A percentile compares a stretch with the other conserved stretches of the same genome.
Conservation (phyloP, 805 yeast species). For the Ogataea trehalophila region DNA sequence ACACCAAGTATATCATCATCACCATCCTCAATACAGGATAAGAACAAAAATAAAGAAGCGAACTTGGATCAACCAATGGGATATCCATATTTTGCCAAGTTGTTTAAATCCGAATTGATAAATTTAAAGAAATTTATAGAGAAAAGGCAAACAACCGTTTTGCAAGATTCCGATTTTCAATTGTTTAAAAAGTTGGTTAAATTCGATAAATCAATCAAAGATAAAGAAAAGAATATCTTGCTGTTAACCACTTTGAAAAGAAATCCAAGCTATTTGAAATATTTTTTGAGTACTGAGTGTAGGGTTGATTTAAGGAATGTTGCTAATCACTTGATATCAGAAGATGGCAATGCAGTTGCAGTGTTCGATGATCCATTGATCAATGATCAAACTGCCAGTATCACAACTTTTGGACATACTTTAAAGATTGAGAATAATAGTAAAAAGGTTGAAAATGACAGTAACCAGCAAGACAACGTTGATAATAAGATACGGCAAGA, state of each 20-base stretch:
- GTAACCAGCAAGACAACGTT: not conserved
- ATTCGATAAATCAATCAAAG: conserved; percentile 3
- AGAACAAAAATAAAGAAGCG: not conserved
- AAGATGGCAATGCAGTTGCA: not conserved
- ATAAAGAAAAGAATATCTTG: conserved; percentile 10
- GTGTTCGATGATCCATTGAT: not conserved
- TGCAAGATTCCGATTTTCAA: not conserved
- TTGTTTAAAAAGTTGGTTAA: conserved; percentile 10
- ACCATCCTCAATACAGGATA: not conserved
- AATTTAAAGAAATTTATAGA: conserved; percentile 7
- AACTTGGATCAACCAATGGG: conserved; percentile 16
- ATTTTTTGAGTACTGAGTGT: conserved; percentile 5
- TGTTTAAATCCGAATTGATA: conserved; percentile 17
- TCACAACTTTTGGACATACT: not conserved
- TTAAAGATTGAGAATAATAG: not conserved
- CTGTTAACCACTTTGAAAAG: conserved; percentile 21
- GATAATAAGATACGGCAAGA: not conserved
- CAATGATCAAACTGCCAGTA: not conserved
- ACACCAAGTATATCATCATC: not conserved
- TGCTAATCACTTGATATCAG: no score
- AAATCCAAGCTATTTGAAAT: conserved; percentile 16
- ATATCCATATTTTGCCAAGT: conserved; percentile 15
- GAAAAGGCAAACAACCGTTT: not conserved
- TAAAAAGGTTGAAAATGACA: not conserved
- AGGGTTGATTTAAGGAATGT: not conserved